A percentile compares a stretch with the other conserved stretches of the same genome.
phyloP scores from a whole-genome alignment of 129 eudicot species.

The Erigeron canadensis region DNA sequence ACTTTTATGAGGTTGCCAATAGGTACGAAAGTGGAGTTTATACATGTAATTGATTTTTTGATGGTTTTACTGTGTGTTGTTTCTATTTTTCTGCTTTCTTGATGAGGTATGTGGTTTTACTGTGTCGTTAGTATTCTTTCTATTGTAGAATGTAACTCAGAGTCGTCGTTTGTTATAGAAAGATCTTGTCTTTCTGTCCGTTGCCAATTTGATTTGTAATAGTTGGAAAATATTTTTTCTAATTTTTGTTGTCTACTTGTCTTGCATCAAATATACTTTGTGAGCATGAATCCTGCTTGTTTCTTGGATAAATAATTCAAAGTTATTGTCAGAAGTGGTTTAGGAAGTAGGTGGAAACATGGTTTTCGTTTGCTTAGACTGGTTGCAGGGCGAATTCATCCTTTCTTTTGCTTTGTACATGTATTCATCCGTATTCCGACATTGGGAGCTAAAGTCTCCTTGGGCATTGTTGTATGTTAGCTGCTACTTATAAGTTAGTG shows the following conservation, averaged over 20 bases:
- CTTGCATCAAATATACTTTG: neutral
- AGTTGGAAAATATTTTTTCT: slow-evolving; percentile 3
- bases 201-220: slow-evolving; percentile 20
- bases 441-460: neutral
- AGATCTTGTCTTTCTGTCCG: slow-evolving; percentile 24
- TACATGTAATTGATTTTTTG: slow-evolving; percentile 57
- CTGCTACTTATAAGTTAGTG: neutral
- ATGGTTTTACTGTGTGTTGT: slow-evolving; percentile 13
- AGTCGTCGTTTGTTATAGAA: slow-evolving; percentile 21
- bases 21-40: slow-evolving; percentile 82
- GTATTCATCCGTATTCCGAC: neutral
- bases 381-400: neutral
- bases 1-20: slow-evolving; percentile 78
- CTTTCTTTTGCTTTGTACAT: neutral
- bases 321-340: neutral
- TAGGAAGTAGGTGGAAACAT: neutral
- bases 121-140: slow-evolving; percentile 35
- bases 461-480: slow-evolving; percentile 3
- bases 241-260: slow-evolving; percentile 11
- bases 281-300: neutral
- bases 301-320: neutral
- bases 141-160: slow-evolving; percentile 28
- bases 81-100: slow-evolving; percentile 16
- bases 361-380: neutral
- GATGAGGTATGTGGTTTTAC: slow-evolving; percentile 33